phyloP scores from a whole-genome alignment of 495 filamentous ascomycete species.

The Penicillium soppii region DNA sequence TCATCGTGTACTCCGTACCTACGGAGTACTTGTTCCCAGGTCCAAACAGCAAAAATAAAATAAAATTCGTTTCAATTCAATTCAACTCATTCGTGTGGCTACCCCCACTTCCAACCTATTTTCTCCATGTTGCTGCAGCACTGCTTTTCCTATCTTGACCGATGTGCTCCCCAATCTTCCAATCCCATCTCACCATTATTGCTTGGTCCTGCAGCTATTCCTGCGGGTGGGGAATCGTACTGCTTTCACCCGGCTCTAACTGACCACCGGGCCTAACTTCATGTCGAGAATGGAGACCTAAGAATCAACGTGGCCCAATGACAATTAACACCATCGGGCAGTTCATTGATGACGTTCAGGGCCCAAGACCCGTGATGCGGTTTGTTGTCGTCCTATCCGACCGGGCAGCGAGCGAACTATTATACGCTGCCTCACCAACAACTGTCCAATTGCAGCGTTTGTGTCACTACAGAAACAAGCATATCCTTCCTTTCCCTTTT shows the following conservation, averaged over 20 bases:
- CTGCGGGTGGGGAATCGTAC: slow-evolving; percentile 26
- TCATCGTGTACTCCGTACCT: slow-evolving; percentile 4
- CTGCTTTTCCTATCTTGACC: slow-evolving; percentile 24
- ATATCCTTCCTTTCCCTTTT: slow-evolving; percentile 29
- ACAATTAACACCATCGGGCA: slow-evolving; percentile 29
- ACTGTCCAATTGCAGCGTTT: slow-evolving; percentile 25
- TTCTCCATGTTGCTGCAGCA: slow-evolving; percentile 24
- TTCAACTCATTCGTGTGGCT: slow-evolving; percentile 18
- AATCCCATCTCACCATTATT: slow-evolving; percentile 19
- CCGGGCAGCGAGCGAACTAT: slow-evolving; percentile 34
- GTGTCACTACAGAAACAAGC: slow-evolving; percentile 25
- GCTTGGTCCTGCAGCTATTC: slow-evolving; percentile 22
- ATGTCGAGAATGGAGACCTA: slow-evolving; percentile 24
- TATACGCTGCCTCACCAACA: slow-evolving; percentile 45
- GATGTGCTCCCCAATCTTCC: slow-evolving; percentile 12
- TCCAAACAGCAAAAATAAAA: slow-evolving; percentile 2
- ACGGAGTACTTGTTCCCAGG: background rate
- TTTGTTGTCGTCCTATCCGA: slow-evolving; percentile 28
- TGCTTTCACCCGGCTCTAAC: slow-evolving; percentile 34
- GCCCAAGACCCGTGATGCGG: slow-evolving; percentile 29
- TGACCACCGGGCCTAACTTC: slow-evolving; percentile 24
- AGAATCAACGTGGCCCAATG: slow-evolving; percentile 45
- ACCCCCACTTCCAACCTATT: slow-evolving; percentile 21
- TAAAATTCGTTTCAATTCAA: slow-evolving; percentile 7
- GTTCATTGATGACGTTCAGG: slow-evolving; percentile 41